These are phyloP conservation scores for Talaromyces sp. DNA, from an alignment of 2,329 filamentous ascomycete species.

Conservation along the genomic window DNA sequence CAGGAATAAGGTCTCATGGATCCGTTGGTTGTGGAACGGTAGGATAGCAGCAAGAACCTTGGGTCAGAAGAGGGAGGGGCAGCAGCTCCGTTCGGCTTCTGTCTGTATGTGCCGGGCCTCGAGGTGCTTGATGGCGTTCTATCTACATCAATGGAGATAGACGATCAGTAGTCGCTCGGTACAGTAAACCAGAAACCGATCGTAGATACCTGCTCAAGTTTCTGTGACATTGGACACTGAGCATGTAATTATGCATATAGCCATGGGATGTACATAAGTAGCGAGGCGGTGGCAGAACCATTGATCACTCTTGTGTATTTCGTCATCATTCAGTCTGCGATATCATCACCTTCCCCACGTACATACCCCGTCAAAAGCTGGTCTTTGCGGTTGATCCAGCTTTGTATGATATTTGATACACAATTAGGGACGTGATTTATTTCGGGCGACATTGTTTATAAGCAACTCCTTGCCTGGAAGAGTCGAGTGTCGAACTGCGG, in stretches of 20 bases:
- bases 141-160: background rate
- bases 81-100: background rate
- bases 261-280: background rate
- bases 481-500: background rate
- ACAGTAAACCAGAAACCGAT: background rate
- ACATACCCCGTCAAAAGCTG: background rate
- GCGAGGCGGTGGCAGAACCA: constrained; percentile 18
- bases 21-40: background rate
- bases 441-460: background rate
- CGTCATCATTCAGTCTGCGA: constrained; percentile 14
- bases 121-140: background rate
- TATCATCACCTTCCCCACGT: background rate
- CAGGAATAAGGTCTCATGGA: background rate
- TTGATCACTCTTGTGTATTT: background rate
- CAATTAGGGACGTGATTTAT: background rate
- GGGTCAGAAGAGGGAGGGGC: background rate
- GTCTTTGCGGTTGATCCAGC: background rate
- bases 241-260: background rate
- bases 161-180: background rate
- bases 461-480: background rate
- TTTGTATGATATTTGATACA: background rate
- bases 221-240: background rate
- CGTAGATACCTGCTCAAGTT: background rate
- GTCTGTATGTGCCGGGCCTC: background rate
- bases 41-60: background rate